Evolutionary conservation across 2,329 filamentous ascomycete species (phyloP), one percentile per base, ranked within the genome.

Genomic region (Teratosphaeria pseudoeucalypti): DNA sequence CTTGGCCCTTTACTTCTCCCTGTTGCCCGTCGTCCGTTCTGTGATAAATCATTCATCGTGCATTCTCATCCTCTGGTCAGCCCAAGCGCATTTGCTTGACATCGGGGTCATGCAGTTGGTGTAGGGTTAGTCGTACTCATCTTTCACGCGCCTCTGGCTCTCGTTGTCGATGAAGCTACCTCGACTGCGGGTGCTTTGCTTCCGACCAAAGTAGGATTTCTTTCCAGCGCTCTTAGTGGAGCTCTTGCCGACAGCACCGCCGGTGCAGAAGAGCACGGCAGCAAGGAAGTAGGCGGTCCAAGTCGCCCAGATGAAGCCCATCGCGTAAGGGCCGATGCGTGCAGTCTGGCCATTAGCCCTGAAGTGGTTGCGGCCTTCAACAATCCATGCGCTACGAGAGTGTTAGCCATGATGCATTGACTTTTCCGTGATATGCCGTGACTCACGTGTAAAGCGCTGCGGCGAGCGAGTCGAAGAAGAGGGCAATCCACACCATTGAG

Each of bases 271-370:
- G 60, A 90, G 75, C 34, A 89, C 65, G 3, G 81, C 82, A 16
- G 87, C 81, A 64, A 92, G 72, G 65, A 90, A 75, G 67, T 89
- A 82, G 58, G 81, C 81, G 10, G 82, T 82, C 74, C 85, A 84
- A 1, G 87, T 82, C 16, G 81, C 85, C 89, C 89, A 94, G 63
- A 84, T 85, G 76, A 91, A 92, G 53, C 82, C 89, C 69, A 90
- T 89, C 23, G 85, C 86, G 68, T 86, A 88, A 34, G 68, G 70
- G 57, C 89, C 89, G 43, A 94, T 72, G 11, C 71, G 73, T 34
- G 89, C 87, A 19, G 72, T 69, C 58, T 83, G 81, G 61, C 79
- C 81, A 58, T 75, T 79, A 39, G 69, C 68, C 39, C 74, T 74
- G 79, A 92, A 92, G 43, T 76, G 78, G 67, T 90, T 77, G 70